Evolutionary conservation across 2,329 filamentous ascomycete genomes (phyloP).

Genomic region (Fusarium sp.): DNA sequence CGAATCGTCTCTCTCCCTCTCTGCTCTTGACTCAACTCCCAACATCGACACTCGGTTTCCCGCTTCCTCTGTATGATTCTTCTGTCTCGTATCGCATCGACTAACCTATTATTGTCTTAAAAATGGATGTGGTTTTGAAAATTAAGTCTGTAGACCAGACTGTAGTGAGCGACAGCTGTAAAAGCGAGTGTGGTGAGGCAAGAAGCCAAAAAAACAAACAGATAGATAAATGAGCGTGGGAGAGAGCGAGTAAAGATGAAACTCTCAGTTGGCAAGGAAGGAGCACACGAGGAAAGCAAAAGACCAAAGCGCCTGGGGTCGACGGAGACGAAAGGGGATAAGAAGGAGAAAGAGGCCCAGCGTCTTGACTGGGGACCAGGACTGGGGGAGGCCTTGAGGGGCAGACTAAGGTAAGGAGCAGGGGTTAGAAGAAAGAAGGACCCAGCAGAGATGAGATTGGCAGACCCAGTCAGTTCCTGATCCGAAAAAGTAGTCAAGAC

Average conservation of each 20-base stretch:
- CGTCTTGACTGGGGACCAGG: constrained; percentile 45
- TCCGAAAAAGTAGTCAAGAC: constrained; percentile 22
- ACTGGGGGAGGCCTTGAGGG: constrained; percentile 33
- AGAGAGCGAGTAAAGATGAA: constrained; percentile 62
- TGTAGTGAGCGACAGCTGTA: constrained; percentile 48
- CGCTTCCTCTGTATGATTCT: neutral
- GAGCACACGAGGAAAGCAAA: constrained; percentile 51
- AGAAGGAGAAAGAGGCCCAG: constrained; percentile 43
- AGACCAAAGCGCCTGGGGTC: constrained; percentile 46
- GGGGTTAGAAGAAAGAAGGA: constrained; percentile 22
- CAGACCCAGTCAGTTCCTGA: constrained; percentile 14
- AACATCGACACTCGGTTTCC: neutral
- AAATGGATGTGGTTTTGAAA: constrained; percentile 29
- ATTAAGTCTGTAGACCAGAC: constrained; percentile 13
- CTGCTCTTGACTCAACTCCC: constrained; percentile 9
- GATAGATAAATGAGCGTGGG: constrained; percentile 67
- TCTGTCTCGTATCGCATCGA: constrained; percentile 7
- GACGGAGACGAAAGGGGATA: constrained; percentile 50
- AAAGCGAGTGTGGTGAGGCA: constrained; percentile 52
- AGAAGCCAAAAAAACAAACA: constrained; percentile 44
- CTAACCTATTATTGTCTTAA: constrained; percentile 46
- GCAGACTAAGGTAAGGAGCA: constrained; percentile 31
- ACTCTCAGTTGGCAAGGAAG: constrained; percentile 68
- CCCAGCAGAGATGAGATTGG: constrained; percentile 43
- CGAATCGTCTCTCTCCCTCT: constrained; percentile 16